phyloP scores from a whole-genome alignment of 2,329 filamentous ascomycete species.

The Claviceps paspali region DNA sequence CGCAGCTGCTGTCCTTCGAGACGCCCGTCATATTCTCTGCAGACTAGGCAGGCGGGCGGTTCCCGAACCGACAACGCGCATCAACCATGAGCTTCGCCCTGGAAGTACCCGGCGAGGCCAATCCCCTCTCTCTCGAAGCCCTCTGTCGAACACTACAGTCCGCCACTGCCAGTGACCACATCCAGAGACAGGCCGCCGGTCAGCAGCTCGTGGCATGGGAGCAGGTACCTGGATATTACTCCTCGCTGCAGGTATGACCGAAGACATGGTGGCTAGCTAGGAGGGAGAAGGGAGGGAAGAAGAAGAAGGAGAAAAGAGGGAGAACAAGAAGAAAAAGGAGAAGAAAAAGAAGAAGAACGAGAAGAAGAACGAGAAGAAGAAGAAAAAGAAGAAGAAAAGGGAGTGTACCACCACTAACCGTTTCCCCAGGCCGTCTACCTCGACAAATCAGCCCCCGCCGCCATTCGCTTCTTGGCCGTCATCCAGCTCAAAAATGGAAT shows the following conservation, averaged over 20 bases:
- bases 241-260: slow-evolving; percentile 48
- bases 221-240: slow-evolving; percentile 48
- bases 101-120: slow-evolving; percentile 71
- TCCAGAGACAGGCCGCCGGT: slow-evolving; percentile 49
- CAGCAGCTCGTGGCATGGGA: slow-evolving; percentile 64
- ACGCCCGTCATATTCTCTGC: background rate
- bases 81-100: slow-evolving; percentile 51
- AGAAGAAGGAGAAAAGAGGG: too few species aligned
- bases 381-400: background rate
- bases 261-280: too few species aligned
- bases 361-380: background rate
- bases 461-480: slow-evolving; percentile 76
- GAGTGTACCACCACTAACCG: background rate
- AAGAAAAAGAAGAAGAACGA: background rate
- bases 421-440: slow-evolving; percentile 56
- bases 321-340: background rate
- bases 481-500: slow-evolving; percentile 96
- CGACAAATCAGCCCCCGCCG: slow-evolving; percentile 57
- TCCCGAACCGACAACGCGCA: background rate
- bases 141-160: slow-evolving; percentile 49
- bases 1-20: background rate
- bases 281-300: background rate
- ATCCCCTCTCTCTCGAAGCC: slow-evolving; percentile 47
- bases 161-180: slow-evolving; percentile 46
- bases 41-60: background rate